Base-by-base conservation (phyloP, 352 stramenopile species). In the Pythium biforme region DNA sequence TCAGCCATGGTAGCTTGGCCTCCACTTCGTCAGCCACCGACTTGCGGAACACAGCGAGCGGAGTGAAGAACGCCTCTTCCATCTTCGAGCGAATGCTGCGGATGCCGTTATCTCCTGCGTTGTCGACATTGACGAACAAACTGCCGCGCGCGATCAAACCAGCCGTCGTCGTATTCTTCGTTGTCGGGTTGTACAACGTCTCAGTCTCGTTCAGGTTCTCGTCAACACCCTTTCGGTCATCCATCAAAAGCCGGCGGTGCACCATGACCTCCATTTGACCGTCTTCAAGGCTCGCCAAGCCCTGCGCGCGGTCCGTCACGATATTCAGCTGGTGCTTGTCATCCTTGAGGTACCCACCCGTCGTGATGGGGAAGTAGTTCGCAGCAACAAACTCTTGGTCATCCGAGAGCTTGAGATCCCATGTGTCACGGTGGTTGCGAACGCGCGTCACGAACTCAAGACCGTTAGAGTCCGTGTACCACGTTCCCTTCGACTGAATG, bases 331-430 rank as follows among this genome's bases (percentile, higher is more conserved):
- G 82, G 15, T 68, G 51, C 26, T 85, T 79, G 17, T 80, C 62
- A 61, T 98, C 90, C 70, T 98, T 89, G 59, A 99, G 78, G 63
- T 96, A 99, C 9, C 93, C 89, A 17, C 90, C 90, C 7, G 94
- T 88, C 54, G 92, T 99, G n/a, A 99, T 92, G 1, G 97, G 97
- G 64, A 98, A 98, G 77, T 98, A 99, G 73, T 99, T 99, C 40
- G 92, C 95, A 14, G 96, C 86, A 43, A 99, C 86, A 47, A 87
- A 89, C 72, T 99, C 92, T 52, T 89, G 83, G 23, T 97, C 88
- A 34, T 96, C 96, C 61, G 73, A 97, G 31, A 77, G 72, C 47
- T 79, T 86, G 33, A 98, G 59, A 55, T 97, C 83, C 86, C 87
- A 98, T 33, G 89, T 97, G 26, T 90, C 83, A 20, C 94, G 79